Conservation (phyloP, 345 rosid species). For the Arabidopsis suecica region DNA sequence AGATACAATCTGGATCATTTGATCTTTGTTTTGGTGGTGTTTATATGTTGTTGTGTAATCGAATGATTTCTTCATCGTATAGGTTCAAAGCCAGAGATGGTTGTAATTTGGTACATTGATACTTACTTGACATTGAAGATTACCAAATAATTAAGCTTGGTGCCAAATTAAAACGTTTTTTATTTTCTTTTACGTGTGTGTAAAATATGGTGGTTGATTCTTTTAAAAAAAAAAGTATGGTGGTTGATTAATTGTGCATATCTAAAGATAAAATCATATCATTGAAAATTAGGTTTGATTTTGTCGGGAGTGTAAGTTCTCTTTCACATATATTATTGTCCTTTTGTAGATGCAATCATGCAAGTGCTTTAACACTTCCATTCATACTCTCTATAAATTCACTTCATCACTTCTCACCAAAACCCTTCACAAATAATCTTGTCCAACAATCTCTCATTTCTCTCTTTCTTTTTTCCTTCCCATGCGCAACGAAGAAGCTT, state of each 20-base stretch:
- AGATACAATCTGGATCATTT: neutral
- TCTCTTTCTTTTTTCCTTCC: neutral
- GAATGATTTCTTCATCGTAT: neutral
- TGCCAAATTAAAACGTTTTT: neutral
- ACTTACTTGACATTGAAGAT: slow-evolving; percentile 10
- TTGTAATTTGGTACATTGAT: slow-evolving; percentile 14
- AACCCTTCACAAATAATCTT: slow-evolving; percentile 24
- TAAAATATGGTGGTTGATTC: slow-evolving; percentile 16
- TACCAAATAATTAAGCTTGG: neutral
- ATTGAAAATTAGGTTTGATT: neutral
- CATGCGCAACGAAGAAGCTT: slow-evolving; percentile 35
- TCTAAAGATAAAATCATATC: neutral
- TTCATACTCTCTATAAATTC: slow-evolving; percentile 29
- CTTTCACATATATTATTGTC: slow-evolving; percentile 15
- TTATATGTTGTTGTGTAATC: neutral
- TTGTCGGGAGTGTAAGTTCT: slow-evolving; percentile 21
- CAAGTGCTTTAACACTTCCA: neutral
- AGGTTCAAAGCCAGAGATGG: neutral
- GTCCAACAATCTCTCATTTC: neutral
- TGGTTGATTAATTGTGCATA: slow-evolving; percentile 7
- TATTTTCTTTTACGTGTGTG: neutral
- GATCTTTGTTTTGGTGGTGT: neutral
- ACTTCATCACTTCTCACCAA: slow-evolving; percentile 15
- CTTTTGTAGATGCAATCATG: slow-evolving; percentile 4
- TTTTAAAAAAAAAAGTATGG: too few relatives aligned